Percentiles rank a stretch among this genome's conserved stretches.
Evolutionary conservation across 148 eudicot genomes (phyloP).

Genomic region (Camellia japonica): DNA sequence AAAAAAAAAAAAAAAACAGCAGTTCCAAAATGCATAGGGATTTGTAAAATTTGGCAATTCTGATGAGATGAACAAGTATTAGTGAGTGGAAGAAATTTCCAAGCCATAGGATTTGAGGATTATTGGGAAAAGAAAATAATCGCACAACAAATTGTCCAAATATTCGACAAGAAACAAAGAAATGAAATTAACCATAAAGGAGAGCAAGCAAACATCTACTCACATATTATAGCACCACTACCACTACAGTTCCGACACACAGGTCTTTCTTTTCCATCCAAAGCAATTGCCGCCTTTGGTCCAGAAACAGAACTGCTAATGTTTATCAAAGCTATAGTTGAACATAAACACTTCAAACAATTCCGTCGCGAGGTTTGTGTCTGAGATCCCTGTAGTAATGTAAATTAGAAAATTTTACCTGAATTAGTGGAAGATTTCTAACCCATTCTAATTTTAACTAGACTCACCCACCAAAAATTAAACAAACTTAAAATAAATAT

Average conservation of each 20-base stretch:
- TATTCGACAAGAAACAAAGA: background rate
- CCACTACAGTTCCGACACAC: slow-evolving; percentile 86
- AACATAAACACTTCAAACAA: slow-evolving; percentile 76
- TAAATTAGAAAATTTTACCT: background rate
- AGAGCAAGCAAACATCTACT: slow-evolving; percentile 24
- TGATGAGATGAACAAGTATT: background rate
- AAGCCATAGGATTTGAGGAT: background rate
- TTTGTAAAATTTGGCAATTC: background rate
- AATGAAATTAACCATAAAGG: background rate
- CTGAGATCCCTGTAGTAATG: slow-evolving; percentile 47
- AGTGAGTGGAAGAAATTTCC: background rate
- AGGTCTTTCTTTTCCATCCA: slow-evolving; percentile 56
- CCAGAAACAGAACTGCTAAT: slow-evolving; percentile 30
- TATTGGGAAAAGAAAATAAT: background rate
- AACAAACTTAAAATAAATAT: background rate
- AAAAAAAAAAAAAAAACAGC: background rate
- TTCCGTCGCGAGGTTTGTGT: slow-evolving; percentile 51
- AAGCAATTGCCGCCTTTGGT: slow-evolving; percentile 56
- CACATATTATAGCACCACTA: slow-evolving; percentile 93
- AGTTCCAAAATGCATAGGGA: background rate
- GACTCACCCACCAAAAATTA: background rate
- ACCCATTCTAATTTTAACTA: no score
- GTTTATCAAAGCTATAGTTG: slow-evolving; percentile 48
- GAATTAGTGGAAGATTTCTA: background rate
- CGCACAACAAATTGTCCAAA: background rate